Evolutionary conservation across 495 filamentous ascomycete species (phyloP), one percentile per base, ranked within the genome.

Genomic region (Penicilliopsis zonata): DNA sequence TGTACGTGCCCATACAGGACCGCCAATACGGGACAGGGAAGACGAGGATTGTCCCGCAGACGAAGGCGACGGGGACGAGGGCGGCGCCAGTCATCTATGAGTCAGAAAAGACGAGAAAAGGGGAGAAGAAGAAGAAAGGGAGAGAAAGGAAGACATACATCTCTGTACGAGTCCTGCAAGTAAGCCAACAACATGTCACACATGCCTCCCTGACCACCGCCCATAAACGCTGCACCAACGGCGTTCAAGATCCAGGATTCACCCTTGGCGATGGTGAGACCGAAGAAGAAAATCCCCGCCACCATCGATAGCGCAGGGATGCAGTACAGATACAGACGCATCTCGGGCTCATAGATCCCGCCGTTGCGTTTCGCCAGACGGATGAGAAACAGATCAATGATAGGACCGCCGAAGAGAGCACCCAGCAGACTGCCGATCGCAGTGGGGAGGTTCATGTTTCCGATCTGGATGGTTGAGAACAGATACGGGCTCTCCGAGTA

Each of bases 301-400:
- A 16, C 38, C 13, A 32, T 14, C 26, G 51, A 17, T 1, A 50
- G 28, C 1, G 49, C 50, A 18, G 42, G 28, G 12, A 52, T 47
- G 13, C 57, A 29, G 14, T 44, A 41, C 16, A 53, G 34, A 46
- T 44, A 54, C 7, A 63, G 49, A 24, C 58, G 52, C 42, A 57
- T 54, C 36, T 65, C 62, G 0, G 59, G 46, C 36, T 67, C 61
- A 20, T 53, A 52, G 18, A 65, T 47, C 30, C 59, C 61, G 5
- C 46, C 43, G 25, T 64, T 61, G 15, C 46, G 48, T 31, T 55
- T 55, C 4, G 63, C 50, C 3, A 47, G 33, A 33, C 41, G 44
- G 6, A 63, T 28, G 22, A 57, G 51, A 8, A 35, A 48, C 41
- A 46, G 53, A 30, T 64, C 62, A 25, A 44, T 54, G 16, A 64